These are phyloP conservation scores for Botrytis medusae DNA, from an alignment of 2,329 filamentous ascomycete genomes.

Conservation along the genomic window DNA sequence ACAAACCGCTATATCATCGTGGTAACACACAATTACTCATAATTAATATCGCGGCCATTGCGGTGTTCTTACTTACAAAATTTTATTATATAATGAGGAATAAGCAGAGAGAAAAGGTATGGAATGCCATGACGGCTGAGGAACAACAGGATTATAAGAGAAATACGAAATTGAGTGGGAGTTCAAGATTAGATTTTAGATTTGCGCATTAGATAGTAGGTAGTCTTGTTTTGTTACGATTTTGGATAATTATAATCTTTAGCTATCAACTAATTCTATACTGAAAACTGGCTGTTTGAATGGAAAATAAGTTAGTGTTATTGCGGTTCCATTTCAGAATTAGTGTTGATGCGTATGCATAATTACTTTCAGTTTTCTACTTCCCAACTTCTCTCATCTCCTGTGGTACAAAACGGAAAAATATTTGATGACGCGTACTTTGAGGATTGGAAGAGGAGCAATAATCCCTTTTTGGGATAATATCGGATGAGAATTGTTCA, in stretches of 20 bases:
- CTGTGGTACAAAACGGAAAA: neutral
- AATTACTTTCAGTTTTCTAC: neutral
- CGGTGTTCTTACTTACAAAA: constrained; percentile 51
- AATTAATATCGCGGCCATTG: constrained; percentile 48
- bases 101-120: constrained; percentile 43
- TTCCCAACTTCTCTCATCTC: neutral
- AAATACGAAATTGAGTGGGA: constrained; percentile 43
- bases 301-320: neutral
- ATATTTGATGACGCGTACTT: neutral
- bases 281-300: neutral
- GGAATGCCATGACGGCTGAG: constrained; percentile 47
- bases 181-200: constrained; percentile 43
- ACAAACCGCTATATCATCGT: constrained; percentile 55
- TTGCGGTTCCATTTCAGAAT: neutral
- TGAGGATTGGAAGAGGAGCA: neutral
- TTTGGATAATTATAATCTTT: neutral
- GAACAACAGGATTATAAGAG: constrained; percentile 42
- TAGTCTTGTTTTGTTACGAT: neutral
- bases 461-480: neutral
- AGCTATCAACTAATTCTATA: neutral
- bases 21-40: constrained; percentile 59
- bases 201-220: constrained; percentile 39
- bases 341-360: neutral
- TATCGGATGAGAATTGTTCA: fast-evolving
- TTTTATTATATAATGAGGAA: constrained; percentile 51